These are phyloP conservation scores for Stenogyne calaminthoides DNA, from an alignment of 305 asterid genomes.

Conservation along the genomic window DNA sequence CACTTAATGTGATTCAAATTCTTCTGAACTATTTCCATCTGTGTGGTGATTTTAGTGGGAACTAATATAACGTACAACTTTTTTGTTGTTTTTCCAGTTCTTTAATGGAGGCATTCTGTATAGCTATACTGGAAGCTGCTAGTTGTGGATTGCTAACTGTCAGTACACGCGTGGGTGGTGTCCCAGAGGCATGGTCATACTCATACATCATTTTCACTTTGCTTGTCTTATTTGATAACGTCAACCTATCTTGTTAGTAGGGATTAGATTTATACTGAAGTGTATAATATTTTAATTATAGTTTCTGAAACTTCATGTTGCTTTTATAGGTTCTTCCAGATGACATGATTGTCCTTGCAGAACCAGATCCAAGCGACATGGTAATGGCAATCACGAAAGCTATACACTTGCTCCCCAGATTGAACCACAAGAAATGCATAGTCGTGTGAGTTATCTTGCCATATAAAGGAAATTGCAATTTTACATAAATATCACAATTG, in stretches of 20 bases:
- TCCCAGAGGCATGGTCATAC: constrained; percentile 92
- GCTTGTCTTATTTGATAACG: constrained; percentile 33
- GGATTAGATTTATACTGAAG: too few species aligned
- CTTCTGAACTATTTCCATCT: not conserved
- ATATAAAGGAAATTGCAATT: constrained; percentile 16
- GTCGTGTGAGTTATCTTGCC: constrained; percentile 60
- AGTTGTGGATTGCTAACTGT: constrained; percentile 97
- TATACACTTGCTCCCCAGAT: constrained; percentile 84
- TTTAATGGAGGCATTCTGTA: constrained; percentile 97
- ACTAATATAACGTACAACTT: not conserved
- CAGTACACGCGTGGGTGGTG: constrained; percentile 99
- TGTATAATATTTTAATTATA: too few species aligned
- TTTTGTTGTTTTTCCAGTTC: constrained; percentile 60
- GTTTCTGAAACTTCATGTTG: constrained; percentile 29
- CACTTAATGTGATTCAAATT: not conserved
- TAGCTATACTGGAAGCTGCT: constrained; percentile 98
- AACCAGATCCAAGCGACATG: constrained; percentile 95
- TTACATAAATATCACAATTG: not conserved
- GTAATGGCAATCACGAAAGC: constrained; percentile 82
- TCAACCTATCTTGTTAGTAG: constrained; percentile 31
- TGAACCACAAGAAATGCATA: constrained; percentile 90
- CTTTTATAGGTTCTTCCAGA: constrained; percentile 82
- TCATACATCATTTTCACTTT: constrained; percentile 34
- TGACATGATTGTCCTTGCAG: constrained; percentile 94
- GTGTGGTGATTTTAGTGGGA: not conserved